Evolutionary conservation across 345 rosid genomes (phyloP), one percentile per base, ranked within the genome.

Genomic region (Cardamine resedifolia): DNA sequence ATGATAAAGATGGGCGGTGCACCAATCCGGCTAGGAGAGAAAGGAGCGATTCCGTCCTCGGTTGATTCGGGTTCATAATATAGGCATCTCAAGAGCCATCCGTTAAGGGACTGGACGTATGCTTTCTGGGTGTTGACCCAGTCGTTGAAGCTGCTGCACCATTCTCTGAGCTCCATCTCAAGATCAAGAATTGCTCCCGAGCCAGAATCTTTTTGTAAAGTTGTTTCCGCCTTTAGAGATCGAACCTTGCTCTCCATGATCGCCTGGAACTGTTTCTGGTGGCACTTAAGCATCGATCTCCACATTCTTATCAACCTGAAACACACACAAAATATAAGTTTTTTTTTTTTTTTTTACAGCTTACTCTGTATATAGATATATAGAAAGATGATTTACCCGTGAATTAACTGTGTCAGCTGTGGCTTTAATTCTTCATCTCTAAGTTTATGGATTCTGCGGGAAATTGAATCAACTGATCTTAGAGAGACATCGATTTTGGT

Each of bases 381-480:
- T 41, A 23, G 18, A 64, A 50, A 47, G 28, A 44, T 58, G 12
- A 23, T 5, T 58, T 87, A 91, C 98, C 98, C 92, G 28, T 81
- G 85, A 80, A 94, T 84, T 72, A 94, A 70, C 66, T 87, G 86
- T 38, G 81, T 79, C 62, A 94, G 85, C 14, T 85, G 96, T 19
- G 97, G 98, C 73, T 75, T 85, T 72, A 91, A 69, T 75, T 94
- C 97, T 85, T 94, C 92, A 50, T 94, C 97, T 82, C 98, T 84
- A 64, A 94, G 68, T 79, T 79, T 85, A 74, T 89, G 91, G 81
- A 94, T 94, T 84, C 91, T 81, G 56, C 73, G 82, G 50, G 98
- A 91, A 71, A 94, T 91, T 7, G 81, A 80, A 77, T 89, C 85
- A 66, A 91, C 87, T 16, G 93, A 83, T 81, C 86, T 79, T 70